Evolutionary conservation across 352 stramenopile species (phyloP).

Genomic region (Aphanomyces astaci): DNA sequence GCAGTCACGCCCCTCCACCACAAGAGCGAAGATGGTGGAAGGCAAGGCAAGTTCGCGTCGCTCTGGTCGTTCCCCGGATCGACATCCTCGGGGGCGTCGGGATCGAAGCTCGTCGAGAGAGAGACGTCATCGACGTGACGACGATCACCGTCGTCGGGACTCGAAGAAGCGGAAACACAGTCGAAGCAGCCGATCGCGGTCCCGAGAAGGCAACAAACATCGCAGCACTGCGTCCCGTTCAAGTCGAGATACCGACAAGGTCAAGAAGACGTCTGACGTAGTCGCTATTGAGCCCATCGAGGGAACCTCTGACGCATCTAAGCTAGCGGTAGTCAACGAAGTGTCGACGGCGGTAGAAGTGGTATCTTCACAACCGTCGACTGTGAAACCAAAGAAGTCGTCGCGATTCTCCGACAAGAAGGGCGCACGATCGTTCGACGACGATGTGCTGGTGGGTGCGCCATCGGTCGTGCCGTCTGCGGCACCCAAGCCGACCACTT

Average conservation of each 20-base stretch:
- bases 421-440: not conserved
- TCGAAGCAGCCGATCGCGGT: constrained; percentile 13
- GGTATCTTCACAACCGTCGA: too few relatives aligned
- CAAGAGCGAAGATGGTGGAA: not conserved
- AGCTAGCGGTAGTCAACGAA: too few relatives aligned
- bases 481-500: not conserved
- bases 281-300: too few relatives aligned
- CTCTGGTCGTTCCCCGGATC: not conserved
- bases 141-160: not conserved
- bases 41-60: not conserved
- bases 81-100: not conserved
- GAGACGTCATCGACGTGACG: not conserved
- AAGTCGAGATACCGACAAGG: not conserved
- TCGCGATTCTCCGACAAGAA: not conserved
- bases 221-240: not conserved
- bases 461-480: not conserved
- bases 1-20: not conserved
- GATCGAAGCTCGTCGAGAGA: constrained; percentile 11
- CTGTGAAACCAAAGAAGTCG: not conserved
- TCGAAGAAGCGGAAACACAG: not conserved
- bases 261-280: not conserved
- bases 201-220: not conserved
- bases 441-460: not conserved
- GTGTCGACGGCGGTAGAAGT: too few relatives aligned
- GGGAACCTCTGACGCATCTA: too few relatives aligned